A percentile compares a stretch with the other conserved stretches of the same genome.
Evolutionary conservation across 2,329 filamentous ascomycete genomes (phyloP).

Genomic region (Calonectria pseudoturangicola): DNA sequence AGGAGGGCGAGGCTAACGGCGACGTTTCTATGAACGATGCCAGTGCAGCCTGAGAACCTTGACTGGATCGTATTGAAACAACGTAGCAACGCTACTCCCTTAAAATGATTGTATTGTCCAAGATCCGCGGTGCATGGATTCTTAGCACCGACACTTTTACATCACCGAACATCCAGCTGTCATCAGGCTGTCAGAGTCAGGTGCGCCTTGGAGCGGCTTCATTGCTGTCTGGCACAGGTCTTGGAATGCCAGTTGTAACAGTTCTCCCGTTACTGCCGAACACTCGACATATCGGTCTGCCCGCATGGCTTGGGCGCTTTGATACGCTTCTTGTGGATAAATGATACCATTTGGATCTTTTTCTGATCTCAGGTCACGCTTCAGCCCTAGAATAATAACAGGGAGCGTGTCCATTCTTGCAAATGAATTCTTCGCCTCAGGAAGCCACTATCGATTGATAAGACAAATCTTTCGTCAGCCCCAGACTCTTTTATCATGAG

Average conservation of each 20-base stretch:
- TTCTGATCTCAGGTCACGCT: conserved; percentile 76
- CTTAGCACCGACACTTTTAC: conserved; percentile 58
- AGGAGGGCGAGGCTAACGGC: conserved; percentile 55
- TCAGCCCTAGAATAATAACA: conserved; percentile 75
- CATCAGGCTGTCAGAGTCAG: conserved; percentile 61
- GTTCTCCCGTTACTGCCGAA: conserved; percentile 76
- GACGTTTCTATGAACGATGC: conserved; percentile 63
- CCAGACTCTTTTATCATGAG: conserved; percentile 9
- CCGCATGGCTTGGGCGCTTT: conserved; percentile 73
- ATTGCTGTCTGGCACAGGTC: conserved; percentile 76
- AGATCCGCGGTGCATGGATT: background rate
- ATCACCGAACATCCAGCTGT: conserved; percentile 67
- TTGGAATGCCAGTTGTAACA: conserved; percentile 74
- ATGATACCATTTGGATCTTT: conserved; percentile 76
- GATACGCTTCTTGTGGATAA: conserved; percentile 77
- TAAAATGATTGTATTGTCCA: background rate
- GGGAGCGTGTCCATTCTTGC: conserved; percentile 69
- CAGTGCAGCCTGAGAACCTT: conserved; percentile 50
- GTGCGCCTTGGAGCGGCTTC: conserved; percentile 65
- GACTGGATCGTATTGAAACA: conserved; percentile 25
- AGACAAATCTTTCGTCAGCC: conserved; percentile 24
- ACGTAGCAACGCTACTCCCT: background rate
- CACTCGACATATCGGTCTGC: conserved; percentile 80
- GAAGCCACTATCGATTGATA: conserved; percentile 70
- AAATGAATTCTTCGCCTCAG: conserved; percentile 71